Base-by-base conservation (phyloP, 495 filamentous ascomycete species). In the Pseudomonodictys pantanalensis region DNA sequence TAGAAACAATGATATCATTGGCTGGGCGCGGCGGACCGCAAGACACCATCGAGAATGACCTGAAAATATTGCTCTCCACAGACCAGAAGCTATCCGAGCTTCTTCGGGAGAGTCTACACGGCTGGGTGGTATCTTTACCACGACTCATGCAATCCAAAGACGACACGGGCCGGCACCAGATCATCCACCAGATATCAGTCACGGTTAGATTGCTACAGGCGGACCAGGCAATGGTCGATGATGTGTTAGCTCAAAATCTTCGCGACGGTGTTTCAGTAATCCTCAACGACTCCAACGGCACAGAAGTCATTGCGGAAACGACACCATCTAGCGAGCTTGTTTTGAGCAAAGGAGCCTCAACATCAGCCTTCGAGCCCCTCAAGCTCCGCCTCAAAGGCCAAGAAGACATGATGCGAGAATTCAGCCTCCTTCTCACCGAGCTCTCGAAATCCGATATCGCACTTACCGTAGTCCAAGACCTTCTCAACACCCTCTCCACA, bases 101-200 rank as follows among this genome's bases (percentile, higher is more conserved):
- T 15, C 73, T 96, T 43, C 90, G 89, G 66, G 80, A 76, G 25
- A 85, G 83, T 1, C 71, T 95, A 3, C 87, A 95, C 70, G 83
- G 81, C 35, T 96, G 91, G 92, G 78, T 93, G 15, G 81, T 83
- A 1, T 81, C 87, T 17, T 80, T 97, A 25, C 88, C 95, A 2
- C 79, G 90, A 33, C 72, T 89, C 10, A 93, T 97, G 83, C 89
- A 91, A 69, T 83, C 85, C 23, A 88, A 83, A 53, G 92, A 99
- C 53, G 90, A 97, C 60, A 78, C 73, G 7, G 73, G 83, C 29
- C 95, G 93, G 67, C 78, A 84, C 38, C 79, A 81, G 64, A 84
- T 83, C 18, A 82, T 96, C 48, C 77, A 80, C 29, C 86, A 89
- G 59, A 81, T 97, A 39, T 83, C 85, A 3, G 83, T 84, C 38